A percentile compares a stretch with the other conserved stretches of the same genome.
Conservation (phyloP, 2,329 filamentous ascomycete genomes). For the Berkeleyomyces rouxiae region DNA sequence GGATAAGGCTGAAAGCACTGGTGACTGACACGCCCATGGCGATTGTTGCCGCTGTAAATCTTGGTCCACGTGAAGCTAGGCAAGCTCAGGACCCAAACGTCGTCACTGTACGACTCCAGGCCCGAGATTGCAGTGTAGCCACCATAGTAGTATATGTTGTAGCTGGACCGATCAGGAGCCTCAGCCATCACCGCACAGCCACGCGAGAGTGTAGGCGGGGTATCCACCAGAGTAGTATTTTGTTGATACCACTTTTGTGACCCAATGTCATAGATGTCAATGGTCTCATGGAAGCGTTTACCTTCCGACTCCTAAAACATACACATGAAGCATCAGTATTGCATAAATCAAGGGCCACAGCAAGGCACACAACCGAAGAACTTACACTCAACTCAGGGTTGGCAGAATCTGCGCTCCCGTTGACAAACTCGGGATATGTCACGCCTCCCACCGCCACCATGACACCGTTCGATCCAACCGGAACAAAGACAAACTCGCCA, state of each 20-base stretch:
- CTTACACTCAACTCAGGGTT: not conserved
- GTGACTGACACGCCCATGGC: slow-evolving; percentile 52
- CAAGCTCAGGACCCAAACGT: slow-evolving; percentile 67
- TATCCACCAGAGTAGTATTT: slow-evolving; percentile 31
- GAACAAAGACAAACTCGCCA: slow-evolving; percentile 56
- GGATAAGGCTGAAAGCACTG: slow-evolving; percentile 61
- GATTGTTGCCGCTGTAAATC: slow-evolving; percentile 28
- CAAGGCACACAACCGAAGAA: not conserved
- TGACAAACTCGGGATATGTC: slow-evolving; percentile 31
- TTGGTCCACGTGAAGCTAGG: slow-evolving; percentile 67
- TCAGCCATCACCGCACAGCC: slow-evolving; percentile 60
- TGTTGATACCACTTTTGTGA: slow-evolving; percentile 52
- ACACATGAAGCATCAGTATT: not conserved
- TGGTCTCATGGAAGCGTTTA: slow-evolving; percentile 50
- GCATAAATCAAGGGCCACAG: too few species aligned
- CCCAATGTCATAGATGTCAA: slow-evolving; percentile 65
- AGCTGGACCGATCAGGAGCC: slow-evolving; percentile 53
- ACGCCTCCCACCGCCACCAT: slow-evolving; percentile 66
- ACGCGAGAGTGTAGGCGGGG: slow-evolving; percentile 42
- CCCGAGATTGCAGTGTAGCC: slow-evolving; percentile 42
- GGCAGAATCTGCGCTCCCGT: slow-evolving; percentile 24
- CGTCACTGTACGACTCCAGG: slow-evolving; percentile 34
- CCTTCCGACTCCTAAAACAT: slow-evolving; percentile 32
- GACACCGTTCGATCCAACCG: slow-evolving; percentile 59
- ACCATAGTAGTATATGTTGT: slow-evolving; percentile 74